A percentile compares a stretch with the other conserved stretches of the same genome.
Conservation (phyloP, 768 basidiomycete genomes). For the Cyathus striatus region DNA sequence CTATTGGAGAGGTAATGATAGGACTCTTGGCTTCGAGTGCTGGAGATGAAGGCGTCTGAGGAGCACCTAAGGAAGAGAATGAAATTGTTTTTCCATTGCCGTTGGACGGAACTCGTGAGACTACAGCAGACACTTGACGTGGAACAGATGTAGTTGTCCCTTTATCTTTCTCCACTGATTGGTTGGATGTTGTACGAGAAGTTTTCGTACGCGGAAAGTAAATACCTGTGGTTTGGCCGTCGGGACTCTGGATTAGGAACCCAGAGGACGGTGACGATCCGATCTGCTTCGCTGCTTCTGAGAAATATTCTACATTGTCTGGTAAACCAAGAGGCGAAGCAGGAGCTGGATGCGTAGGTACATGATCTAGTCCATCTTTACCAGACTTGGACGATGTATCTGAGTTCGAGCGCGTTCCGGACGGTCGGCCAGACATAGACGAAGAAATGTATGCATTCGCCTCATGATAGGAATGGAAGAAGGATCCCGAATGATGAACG, state of each 20-base stretch:
- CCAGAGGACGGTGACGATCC: conserved; percentile 80
- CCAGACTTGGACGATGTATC: conserved; percentile 58
- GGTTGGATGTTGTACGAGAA: conserved; percentile 26
- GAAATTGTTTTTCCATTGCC: conserved; percentile 13
- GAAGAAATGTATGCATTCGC: conserved; percentile 19
- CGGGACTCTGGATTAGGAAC: conserved; percentile 85
- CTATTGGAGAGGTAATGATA: not conserved
- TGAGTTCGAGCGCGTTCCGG: conserved; percentile 51
- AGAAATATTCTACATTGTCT: conserved; percentile 78
- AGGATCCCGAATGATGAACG: conserved; percentile 31
- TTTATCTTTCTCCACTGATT: conserved; percentile 43
- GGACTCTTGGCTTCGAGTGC: not conserved
- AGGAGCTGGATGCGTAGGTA: conserved; percentile 44
- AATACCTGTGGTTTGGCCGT: conserved; percentile 92
- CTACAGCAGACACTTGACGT: conserved; percentile 18
- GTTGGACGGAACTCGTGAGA: conserved; percentile 18
- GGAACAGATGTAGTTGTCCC: conserved; percentile 27
- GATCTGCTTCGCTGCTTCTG: conserved; percentile 59
- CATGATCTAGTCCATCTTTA: conserved; percentile 35
- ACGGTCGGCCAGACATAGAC: conserved; percentile 40
- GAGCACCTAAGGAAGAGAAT: conserved; percentile 26
- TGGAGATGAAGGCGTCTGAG: not conserved
- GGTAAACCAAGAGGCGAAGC: conserved; percentile 59
- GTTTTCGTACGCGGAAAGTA: conserved; percentile 74
- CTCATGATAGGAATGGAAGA: conserved; percentile 30